Conservation (phyloP, 129 eudicot species). For the Apium graveolens region DNA sequence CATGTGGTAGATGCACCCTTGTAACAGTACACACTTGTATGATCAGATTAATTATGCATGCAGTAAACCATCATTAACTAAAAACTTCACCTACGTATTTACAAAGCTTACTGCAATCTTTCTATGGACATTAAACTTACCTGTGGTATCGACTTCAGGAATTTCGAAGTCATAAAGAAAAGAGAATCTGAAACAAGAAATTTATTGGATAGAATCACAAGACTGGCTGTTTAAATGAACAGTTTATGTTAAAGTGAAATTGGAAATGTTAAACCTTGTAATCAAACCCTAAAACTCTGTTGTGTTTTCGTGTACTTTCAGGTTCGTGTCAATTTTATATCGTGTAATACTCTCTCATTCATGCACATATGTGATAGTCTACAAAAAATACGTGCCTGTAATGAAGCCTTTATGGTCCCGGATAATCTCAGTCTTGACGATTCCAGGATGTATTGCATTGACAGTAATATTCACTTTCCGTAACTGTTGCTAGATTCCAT, state of each 20-base stretch:
- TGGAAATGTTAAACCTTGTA: too few species aligned
- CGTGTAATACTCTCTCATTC: not conserved
- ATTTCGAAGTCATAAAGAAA: constrained; percentile 75
- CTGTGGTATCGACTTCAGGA: constrained; percentile 78
- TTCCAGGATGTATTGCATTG: constrained; percentile 95
- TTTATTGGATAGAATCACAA: not conserved
- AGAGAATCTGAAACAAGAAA: constrained; percentile 57
- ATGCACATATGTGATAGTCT: not conserved
- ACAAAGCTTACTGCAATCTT: too few species aligned
- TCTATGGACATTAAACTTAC: constrained; percentile 14
- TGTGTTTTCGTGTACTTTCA: too few species aligned
- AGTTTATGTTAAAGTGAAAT: too few species aligned
- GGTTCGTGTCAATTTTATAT: too few species aligned
- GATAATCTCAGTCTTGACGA: constrained; percentile 92
- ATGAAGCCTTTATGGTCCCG: constrained; percentile 92
- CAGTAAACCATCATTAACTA: not conserved
- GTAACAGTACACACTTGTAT: not conserved
- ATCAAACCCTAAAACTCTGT: too few species aligned
- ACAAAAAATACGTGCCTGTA: constrained; percentile 52
- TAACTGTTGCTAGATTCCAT: constrained; percentile 33
- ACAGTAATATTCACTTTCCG: constrained; percentile 73
- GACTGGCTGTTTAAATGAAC: too few species aligned
- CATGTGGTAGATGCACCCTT: constrained; percentile 95
- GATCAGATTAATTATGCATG: not conserved
- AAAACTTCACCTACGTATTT: not conserved